phyloP scores from a whole-genome alignment of 2,329 filamentous ascomycete genomes.

The Monilinia vaccinii-corymbosi region DNA sequence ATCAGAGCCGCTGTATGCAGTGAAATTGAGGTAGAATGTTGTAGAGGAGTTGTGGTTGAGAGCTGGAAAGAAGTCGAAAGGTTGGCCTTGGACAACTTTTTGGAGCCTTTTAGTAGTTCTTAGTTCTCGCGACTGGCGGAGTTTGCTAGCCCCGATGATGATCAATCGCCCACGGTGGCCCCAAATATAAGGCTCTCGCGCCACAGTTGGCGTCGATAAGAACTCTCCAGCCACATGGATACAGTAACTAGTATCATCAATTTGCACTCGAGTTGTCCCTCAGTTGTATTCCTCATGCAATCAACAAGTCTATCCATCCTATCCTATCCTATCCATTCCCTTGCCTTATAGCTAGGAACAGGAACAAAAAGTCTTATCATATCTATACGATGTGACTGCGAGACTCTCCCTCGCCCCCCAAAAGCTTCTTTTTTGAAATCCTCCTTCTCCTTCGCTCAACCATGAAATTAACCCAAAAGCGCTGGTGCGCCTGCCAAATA shows the following conservation, averaged over 20 bases:
- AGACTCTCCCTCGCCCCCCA: neutral
- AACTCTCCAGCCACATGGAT: neutral
- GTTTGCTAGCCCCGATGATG: neutral
- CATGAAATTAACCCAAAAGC: neutral
- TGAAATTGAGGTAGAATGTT: neutral
- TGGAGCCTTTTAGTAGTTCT: slow-evolving; percentile 11
- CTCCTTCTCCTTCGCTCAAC: slow-evolving; percentile 3
- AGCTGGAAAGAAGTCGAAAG: neutral
- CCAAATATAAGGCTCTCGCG: neutral
- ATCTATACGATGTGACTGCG: no score
- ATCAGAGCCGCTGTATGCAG: neutral
- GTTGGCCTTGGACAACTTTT: slow-evolving; percentile 7
- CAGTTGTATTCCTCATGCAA: no score
- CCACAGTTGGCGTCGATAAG: neutral
- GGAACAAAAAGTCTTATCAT: no score
- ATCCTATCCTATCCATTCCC: no score
- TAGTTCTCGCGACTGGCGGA: slow-evolving; percentile 10
- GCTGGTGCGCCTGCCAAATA: neutral
- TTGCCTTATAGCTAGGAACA: no score
- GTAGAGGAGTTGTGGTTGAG: neutral
- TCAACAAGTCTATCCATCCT: no score
- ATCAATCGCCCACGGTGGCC: neutral
- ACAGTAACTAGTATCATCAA: no score
- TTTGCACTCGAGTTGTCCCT: no score
- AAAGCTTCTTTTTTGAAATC: neutral